These are phyloP conservation scores for Linum tenue DNA, from an alignment of 345 rosid genomes.

Conservation along the genomic window DNA sequence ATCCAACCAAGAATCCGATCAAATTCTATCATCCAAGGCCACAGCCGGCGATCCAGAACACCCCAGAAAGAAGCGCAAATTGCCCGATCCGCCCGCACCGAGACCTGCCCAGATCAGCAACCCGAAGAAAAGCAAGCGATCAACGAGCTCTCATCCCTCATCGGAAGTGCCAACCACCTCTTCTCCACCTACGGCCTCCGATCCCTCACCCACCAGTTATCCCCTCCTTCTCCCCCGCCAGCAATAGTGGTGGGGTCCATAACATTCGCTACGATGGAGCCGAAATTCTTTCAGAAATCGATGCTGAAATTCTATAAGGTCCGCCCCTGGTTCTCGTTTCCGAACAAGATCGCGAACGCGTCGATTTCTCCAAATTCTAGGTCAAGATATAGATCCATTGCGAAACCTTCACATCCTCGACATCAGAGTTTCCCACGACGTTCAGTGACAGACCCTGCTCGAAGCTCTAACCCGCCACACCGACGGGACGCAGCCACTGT, in stretches of 20 bases:
- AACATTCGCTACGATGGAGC: conserved; percentile 61
- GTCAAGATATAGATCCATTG: conserved; percentile 29
- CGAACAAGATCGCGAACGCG: conserved; percentile 70
- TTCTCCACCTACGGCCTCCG: conserved; percentile 64
- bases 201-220: conserved; percentile 47
- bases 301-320: conserved; percentile 69
- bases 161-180: conserved; percentile 79
- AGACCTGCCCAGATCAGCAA: no score
- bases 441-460: conserved; percentile 89
- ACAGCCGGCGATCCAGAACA: not conserved
- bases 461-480: conserved; percentile 56
- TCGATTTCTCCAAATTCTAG: conserved; percentile 71
- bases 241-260: conserved; percentile 17
- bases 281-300: conserved; percentile 59
- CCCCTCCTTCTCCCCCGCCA: conserved; percentile 27
- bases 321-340: conserved; percentile 91
- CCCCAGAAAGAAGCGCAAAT: not conserved
- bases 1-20: not conserved
- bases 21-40: not conserved
- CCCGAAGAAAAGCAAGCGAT: conserved; percentile 24
- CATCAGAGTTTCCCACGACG: conserved; percentile 87
- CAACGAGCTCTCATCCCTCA: conserved; percentile 65
- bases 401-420: conserved; percentile 62
- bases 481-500: conserved; percentile 63
- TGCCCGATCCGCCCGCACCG: no score